Evolutionary conservation across 2,329 filamentous ascomycete genomes (phyloP), one percentile per base, ranked within the genome.

Genomic region (Trichoderma simmonsii): DNA sequence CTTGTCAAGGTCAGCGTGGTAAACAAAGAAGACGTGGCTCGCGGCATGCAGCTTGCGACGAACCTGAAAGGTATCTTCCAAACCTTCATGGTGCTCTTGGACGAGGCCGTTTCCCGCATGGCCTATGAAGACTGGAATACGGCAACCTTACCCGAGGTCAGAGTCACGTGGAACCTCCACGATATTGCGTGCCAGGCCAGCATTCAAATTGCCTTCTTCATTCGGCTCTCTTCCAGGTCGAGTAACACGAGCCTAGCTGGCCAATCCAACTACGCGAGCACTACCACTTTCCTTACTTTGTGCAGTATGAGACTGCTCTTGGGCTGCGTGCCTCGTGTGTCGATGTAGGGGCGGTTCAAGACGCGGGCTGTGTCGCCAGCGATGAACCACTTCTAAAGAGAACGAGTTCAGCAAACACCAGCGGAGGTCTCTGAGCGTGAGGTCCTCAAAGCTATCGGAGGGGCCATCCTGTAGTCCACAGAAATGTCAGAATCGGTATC

Each of bases 271-370:
- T 6, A 34, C 14, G 26, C 28, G 2, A 12, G 4, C 28, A 11
- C 18, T 1, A 59, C 6, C 18, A 30, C 18, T 32, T 32, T 2
- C 11, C 28, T 34, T 12, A 2, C 6, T 21, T 2, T 6, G 56
- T 6, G 3, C 18, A 30, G 4, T n/a, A 30, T 2, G 4, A 7
- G 14, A 11, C 6, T 30, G 14, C 0, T n/a, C 1, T 9, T 48
- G 28, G 18, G 8, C 6, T 59, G 18, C 18, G 15, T 32, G 9
- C 26, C 26, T 32, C 28, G 8, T 1, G 1, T 30, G 14, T 59
- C 28, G 28, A 59, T 1, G 8, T 3, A 26, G 18, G 18, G 14
- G 28, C 56, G 3, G 28, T 12, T 59, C 15, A 18, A 6, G 18
- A 12, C 15, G 4, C 28, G 8, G 28, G 28, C 9, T 3, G 4